phyloP scores from a whole-genome alignment of 2,329 filamentous ascomycete genomes.

The Colletotrichum cordylinicola region DNA sequence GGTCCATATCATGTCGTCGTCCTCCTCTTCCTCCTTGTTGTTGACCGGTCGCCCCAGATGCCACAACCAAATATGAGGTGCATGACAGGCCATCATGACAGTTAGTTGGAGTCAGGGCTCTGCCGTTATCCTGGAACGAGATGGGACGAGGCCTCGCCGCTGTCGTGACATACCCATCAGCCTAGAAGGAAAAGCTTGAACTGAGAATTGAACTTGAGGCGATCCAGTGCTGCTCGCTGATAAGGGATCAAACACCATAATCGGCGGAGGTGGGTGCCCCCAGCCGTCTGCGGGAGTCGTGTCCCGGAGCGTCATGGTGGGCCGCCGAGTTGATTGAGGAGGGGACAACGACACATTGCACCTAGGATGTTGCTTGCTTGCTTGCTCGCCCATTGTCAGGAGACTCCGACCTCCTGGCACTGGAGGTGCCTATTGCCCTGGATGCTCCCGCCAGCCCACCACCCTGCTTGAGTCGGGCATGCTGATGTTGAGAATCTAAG shows the following conservation, averaged over 20 bases:
- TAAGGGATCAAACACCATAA: not conserved
- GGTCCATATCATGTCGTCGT: not conserved
- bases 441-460: not conserved
- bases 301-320: not conserved
- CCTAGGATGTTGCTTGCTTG: not conserved
- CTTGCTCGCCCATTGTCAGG: not conserved
- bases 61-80: not conserved
- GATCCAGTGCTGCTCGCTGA: not conserved
- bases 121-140: not conserved
- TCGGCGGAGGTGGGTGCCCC: not conserved
- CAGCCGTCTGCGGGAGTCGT: not conserved
- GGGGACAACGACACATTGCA: not conserved
- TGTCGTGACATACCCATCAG: not conserved
- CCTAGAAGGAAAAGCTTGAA: not conserved
- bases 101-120: not conserved
- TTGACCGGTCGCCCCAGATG: not conserved
- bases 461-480: not conserved
- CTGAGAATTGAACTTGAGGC: not conserved
- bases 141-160: not conserved
- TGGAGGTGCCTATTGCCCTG: not conserved
- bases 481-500: not conserved
- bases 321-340: not conserved
- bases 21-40: not conserved
- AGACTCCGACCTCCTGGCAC: not conserved
- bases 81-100: not conserved